Evolutionary conservation across 169 alveolate species (phyloP), one percentile per base, ranked within the genome.

Genomic region (Babesia bovis): DNA sequence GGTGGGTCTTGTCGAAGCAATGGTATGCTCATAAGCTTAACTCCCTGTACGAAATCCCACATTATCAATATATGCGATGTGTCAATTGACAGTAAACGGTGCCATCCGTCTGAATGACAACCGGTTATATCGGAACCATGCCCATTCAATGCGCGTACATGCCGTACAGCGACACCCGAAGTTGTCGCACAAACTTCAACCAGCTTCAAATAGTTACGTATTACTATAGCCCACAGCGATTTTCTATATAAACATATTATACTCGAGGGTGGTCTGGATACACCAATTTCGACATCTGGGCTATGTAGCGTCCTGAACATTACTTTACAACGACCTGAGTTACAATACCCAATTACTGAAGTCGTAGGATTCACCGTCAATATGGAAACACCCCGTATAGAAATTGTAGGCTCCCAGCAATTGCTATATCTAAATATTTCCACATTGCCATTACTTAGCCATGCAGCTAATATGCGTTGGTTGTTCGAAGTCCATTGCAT

Each of bases 51-150:
- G 63, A 63, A 78, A 40, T 78, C 86, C 86, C 86, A 78, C 2
- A 78, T 45, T 26, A 68, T 63, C 41, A 78, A 36, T 41, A 6
- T 30, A 9, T 40, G 53, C 49, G 49, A 28, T 21, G 66, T 7
- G 61, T 78, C 86, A 0, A 78, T 21, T 1, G 82, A 42, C 40
- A 53, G 69, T 33, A 78, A 23, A 38, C 72, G 32, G 5, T 72
- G 68, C 86, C 86, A 78, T 33, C 86, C 86, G 41, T 78, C 86
- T 30, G 51, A 36, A 33, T 23, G 66, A 52, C 82, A 78, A 28
- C 26, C 51, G 28, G 76, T 78, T 15, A 78, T 68, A 28, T 30
- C 69, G 25, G 57, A 12, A 15, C 9, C 25, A 44, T 78, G 86
- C 17, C 86, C 86, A 25, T 78, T 78, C 33, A 78, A 50, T 0